phyloP scores from a whole-genome alignment of 2,329 filamentous ascomycete genomes.

The Claviceps pusilla region DNA sequence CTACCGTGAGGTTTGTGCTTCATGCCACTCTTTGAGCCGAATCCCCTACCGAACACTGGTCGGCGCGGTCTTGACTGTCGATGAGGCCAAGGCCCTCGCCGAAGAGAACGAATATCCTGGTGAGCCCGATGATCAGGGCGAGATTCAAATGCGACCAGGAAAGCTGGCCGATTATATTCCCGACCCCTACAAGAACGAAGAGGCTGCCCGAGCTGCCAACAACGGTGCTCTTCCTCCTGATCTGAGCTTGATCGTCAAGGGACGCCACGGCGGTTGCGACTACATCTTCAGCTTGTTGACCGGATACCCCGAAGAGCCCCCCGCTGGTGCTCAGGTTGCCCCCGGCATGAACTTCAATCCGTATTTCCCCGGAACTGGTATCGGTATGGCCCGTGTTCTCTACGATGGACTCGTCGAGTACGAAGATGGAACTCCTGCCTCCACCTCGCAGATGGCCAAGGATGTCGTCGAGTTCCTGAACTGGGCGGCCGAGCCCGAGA shows the following conservation, averaged over 20 bases:
- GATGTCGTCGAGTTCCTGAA: constrained; percentile 98
- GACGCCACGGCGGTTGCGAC: constrained; percentile 89
- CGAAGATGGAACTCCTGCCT: constrained; percentile 86
- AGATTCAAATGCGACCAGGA: constrained; percentile 95
- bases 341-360: constrained; percentile 99
- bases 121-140: constrained; percentile 94
- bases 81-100: constrained; percentile 92
- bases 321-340: constrained; percentile 71
- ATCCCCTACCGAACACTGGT: constrained; percentile 88
- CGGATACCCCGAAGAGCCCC: constrained; percentile 91
- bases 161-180: constrained; percentile 98
- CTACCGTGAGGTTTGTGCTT: constrained; percentile 94
- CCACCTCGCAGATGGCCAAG: constrained; percentile 98
- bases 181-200: constrained; percentile 93
- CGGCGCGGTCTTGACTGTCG: constrained; percentile 82
- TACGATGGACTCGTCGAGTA: constrained; percentile 97
- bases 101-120: constrained; percentile 98
- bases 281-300: constrained; percentile 97
- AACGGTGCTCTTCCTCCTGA: constrained; percentile 95
- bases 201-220: constrained; percentile 94
- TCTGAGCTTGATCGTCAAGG: constrained; percentile 96
- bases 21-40: constrained; percentile 91
- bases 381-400: constrained; percentile 96
- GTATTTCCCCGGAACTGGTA: constrained; percentile 97
- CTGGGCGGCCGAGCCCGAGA: constrained; percentile 97